phyloP scores from a whole-genome alignment of 176 grass and related monocot genomes.

The Sorghum bicolor region Sorghum_bicolor_NCBIv3 NC_012870.2:23886501-23887000 shows the following conservation, averaged over 20 bases:
- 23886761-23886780: conserved; percentile 1
- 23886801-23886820: conserved; percentile 7
- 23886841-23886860: conserved; percentile 14
- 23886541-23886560: conserved; percentile 13
- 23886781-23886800: conserved; percentile 33
- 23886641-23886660: not conserved
- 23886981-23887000: not conserved
- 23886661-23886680: conserved; percentile 29
- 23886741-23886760: conserved; percentile 33
- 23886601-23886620: conserved; percentile 8
- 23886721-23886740: not conserved
- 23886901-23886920: conserved; percentile 11
- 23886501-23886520: conserved; percentile 78
- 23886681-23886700: not conserved
- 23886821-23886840: conserved; percentile 20
- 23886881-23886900: conserved; percentile 5
- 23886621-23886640: conserved; percentile 16
- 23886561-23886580: conserved; percentile 23
- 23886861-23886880: conserved; percentile 17
- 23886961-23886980: not conserved
- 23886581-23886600: not conserved
- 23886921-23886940: not conserved
- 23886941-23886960: conserved; percentile 16
- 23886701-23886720: not conserved
- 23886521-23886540: conserved; percentile 40